These are phyloP conservation scores for Agaricus blazei DNA, from an alignment of 768 basidiomycete species.

Conservation along the genomic window DNA sequence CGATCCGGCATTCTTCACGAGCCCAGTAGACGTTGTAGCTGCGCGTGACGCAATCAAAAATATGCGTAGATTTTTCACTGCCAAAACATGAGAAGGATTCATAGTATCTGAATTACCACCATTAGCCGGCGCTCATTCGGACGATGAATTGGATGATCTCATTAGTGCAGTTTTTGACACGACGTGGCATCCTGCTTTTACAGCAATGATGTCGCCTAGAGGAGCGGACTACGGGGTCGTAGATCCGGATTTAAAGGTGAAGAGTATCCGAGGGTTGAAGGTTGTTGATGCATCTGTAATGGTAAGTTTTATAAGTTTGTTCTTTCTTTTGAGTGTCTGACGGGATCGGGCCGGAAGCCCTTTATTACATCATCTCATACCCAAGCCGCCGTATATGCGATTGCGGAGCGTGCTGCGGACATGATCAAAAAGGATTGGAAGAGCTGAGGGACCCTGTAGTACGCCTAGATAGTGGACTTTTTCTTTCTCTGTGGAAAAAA, in stretches of 20 bases:
- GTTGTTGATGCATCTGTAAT: too few species aligned
- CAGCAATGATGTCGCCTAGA: conserved; percentile 10
- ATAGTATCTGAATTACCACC: neutral
- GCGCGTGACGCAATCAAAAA: conserved; percentile 12
- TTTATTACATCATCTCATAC: too few species aligned
- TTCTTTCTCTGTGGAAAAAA: too few species aligned
- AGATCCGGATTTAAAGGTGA: too few species aligned
- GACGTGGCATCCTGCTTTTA: conserved; percentile 5
- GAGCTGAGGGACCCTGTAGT: too few species aligned
- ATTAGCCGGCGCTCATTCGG: neutral
- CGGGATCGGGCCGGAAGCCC: too few species aligned
- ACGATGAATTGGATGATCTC: conserved; percentile 1
- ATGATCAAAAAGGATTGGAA: neutral
- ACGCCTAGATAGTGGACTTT: too few species aligned
- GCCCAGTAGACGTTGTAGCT: conserved; percentile 15
- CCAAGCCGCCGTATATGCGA: too few species aligned
- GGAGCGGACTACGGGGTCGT: neutral
- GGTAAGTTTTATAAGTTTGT: too few species aligned
- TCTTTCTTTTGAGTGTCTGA: too few species aligned
- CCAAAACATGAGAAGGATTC: conserved; percentile 6
- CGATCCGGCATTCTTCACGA: conserved; percentile 5
- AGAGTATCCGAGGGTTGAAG: too few species aligned
- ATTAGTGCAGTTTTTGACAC: neutral
- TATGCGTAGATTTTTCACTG: neutral
- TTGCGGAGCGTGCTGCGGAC: neutral